Evolutionary conservation across 306 rosid species (phyloP).

Genomic region (Begonia peltatifolia): DNA sequence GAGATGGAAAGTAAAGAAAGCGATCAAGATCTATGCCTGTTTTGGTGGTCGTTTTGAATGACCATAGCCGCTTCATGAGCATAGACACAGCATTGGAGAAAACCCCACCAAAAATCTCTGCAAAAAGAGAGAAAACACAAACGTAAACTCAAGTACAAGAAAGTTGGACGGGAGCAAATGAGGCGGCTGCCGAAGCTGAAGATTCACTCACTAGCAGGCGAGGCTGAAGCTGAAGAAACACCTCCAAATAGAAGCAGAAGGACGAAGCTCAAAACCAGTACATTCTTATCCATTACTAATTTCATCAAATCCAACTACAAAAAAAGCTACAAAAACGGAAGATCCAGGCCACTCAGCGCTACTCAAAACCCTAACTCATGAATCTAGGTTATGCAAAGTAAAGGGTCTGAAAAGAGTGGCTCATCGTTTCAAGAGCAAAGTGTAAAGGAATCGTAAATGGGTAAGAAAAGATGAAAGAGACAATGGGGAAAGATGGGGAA

Average conservation of each 20-base stretch:
- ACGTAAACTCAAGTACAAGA: conserved; percentile 8
- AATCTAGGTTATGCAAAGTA: conserved; percentile 3
- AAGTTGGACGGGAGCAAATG: conserved; percentile 12
- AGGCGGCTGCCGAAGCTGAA: conserved; percentile 1
- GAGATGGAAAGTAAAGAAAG: conserved; percentile 3
- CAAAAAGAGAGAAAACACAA: conserved; percentile 6
- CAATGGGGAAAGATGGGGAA: conserved; percentile 8
- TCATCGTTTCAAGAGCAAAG: conserved; percentile 16
- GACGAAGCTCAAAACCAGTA: conserved; percentile 20
- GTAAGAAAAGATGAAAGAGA: conserved; percentile 17
- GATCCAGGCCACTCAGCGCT: conserved; percentile 24
- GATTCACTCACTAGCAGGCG: conserved; percentile 58
- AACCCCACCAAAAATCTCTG: conserved; percentile 57
- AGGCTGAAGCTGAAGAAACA: conserved; percentile 39
- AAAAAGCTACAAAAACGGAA: conserved; percentile 2
- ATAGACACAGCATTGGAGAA: conserved; percentile 56
- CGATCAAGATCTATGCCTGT: conserved; percentile 50
- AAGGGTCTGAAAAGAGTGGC: conserved; percentile 8
- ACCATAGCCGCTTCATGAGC: conserved; percentile 64
- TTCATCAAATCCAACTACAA: conserved; percentile 9
- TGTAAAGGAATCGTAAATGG: conserved; percentile 4
- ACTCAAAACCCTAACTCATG: conserved; percentile 34
- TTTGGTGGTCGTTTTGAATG: conserved; percentile 62
- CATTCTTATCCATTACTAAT: conserved; percentile 32
- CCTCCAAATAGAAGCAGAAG: conserved; percentile 30